phyloP scores from a whole-genome alignment of 495 filamentous ascomycete genomes.

The Geoglossum glabrum region DNA sequence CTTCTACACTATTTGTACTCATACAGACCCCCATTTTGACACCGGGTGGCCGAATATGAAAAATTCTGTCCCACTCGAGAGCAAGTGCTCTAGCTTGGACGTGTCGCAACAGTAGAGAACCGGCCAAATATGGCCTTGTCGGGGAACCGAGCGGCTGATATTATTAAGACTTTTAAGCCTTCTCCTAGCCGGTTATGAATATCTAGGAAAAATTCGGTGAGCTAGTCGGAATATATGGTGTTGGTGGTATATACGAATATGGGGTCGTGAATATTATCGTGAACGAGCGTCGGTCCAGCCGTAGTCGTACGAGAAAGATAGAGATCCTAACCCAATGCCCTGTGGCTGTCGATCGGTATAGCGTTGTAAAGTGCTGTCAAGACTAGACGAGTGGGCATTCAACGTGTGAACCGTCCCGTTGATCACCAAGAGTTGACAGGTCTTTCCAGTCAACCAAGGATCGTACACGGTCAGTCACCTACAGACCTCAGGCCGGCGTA shows the following conservation, averaged over 20 bases:
- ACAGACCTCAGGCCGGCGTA: neutral
- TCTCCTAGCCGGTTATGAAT: neutral
- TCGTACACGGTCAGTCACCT: neutral
- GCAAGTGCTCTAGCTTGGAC: neutral
- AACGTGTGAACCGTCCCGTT: neutral
- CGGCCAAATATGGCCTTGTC: neutral
- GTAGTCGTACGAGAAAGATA: neutral
- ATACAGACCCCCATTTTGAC: slow-evolving; percentile 74
- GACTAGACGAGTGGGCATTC: neutral
- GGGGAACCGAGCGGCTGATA: neutral
- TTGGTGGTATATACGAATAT: neutral
- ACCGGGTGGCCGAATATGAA: neutral
- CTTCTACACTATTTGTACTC: slow-evolving; percentile 60
- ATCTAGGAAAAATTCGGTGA: neutral
- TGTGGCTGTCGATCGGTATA: neutral
- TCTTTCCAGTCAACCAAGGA: too few relatives aligned
- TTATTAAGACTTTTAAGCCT: neutral
- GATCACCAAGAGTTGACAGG: neutral
- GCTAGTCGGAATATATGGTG: neutral
- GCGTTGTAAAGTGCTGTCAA: neutral
- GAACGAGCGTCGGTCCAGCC: slow-evolving; percentile 1
- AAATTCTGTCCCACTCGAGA: neutral
- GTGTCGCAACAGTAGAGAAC: neutral
- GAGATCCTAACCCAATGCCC: neutral
- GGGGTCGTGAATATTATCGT: neutral